Evolutionary conservation across 2,329 filamentous ascomycete species (phyloP).

Genomic region (Rhytidhysteron rufulum): DNA sequence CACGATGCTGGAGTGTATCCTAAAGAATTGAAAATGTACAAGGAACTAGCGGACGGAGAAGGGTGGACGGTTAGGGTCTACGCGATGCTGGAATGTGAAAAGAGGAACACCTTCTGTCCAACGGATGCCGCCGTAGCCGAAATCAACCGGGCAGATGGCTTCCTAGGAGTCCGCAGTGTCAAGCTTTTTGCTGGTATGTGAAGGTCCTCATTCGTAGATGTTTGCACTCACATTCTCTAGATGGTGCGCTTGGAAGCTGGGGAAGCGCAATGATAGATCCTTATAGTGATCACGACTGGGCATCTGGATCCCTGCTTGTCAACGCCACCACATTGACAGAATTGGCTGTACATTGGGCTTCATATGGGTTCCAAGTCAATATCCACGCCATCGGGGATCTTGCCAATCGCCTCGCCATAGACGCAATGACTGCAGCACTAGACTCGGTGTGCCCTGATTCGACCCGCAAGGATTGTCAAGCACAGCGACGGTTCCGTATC

Average conservation of each 20-base stretch:
- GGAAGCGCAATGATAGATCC: constrained; percentile 69
- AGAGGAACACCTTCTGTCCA: constrained; percentile 62
- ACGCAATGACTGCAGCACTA: constrained; percentile 59
- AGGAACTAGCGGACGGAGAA: constrained; percentile 47
- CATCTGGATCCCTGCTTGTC: constrained; percentile 62
- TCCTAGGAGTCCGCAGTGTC: constrained; percentile 58
- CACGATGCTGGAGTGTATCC: constrained; percentile 64
- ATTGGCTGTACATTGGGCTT: constrained; percentile 57
- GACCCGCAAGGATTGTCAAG: constrained; percentile 47
- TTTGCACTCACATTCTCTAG: constrained; percentile 34
- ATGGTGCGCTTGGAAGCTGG: constrained; percentile 68
- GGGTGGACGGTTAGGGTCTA: constrained; percentile 63
- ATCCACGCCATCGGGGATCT: constrained; percentile 70
- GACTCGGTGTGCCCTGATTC: constrained; percentile 48
- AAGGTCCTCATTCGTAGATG: no score
- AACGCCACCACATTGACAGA: constrained; percentile 57
- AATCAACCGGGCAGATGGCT: constrained; percentile 44
- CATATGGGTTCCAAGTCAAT: constrained; percentile 62
- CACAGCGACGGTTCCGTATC: constrained; percentile 59
- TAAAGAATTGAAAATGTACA: constrained; percentile 52
- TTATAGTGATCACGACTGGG: constrained; percentile 60
- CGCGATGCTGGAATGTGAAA: constrained; percentile 64
- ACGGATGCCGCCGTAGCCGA: constrained; percentile 44
- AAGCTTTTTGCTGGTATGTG: constrained; percentile 64
- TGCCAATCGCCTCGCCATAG: constrained; percentile 62